Evolutionary conservation across 176 grass and related monocot species (phyloP).

Genomic region (Echinochloa phyllopogon): DNA sequence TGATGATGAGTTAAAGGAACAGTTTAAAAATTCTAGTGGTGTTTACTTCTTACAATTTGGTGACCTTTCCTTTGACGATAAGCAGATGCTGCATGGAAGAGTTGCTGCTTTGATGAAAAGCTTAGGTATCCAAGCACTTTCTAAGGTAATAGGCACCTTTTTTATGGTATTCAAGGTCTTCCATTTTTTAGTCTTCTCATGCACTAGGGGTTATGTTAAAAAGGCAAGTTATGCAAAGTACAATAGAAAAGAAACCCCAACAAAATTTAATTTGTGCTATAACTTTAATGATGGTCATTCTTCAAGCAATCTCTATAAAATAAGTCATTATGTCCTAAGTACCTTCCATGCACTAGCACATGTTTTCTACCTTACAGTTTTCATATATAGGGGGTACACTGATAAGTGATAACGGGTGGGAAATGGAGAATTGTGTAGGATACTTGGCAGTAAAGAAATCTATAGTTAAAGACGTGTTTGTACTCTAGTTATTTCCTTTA

Average conservation of each 20-base stretch:
- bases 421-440: background rate
- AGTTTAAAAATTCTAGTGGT: constrained; percentile 62
- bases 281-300: background rate
- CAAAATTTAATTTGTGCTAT: background rate
- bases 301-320: background rate
- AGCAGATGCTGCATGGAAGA: constrained; percentile 59
- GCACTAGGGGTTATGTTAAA: background rate
- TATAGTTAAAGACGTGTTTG: background rate
- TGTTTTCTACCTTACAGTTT: constrained; percentile 6
- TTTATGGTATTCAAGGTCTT: constrained; percentile 15
- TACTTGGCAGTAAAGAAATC: background rate
- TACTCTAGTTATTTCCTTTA: background rate
- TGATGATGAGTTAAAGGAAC: constrained; percentile 74
- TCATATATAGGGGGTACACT: background rate
- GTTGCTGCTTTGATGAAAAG: constrained; percentile 69
- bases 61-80: constrained; percentile 65
- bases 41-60: constrained; percentile 76
- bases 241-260: background rate
- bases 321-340: background rate
- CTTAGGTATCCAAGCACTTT: constrained; percentile 83
- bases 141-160: constrained; percentile 68
- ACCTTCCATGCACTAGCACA: background rate
- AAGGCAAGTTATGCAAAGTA: constrained; percentile 26
- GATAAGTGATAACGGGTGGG: background rate
- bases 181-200: constrained; percentile 3